Percentiles rank a stretch among this genome's conserved stretches.
These are phyloP conservation scores for Ottelia alismoides DNA, from an alignment of 106 monocot genomes.

Conservation along the genomic window DNA sequence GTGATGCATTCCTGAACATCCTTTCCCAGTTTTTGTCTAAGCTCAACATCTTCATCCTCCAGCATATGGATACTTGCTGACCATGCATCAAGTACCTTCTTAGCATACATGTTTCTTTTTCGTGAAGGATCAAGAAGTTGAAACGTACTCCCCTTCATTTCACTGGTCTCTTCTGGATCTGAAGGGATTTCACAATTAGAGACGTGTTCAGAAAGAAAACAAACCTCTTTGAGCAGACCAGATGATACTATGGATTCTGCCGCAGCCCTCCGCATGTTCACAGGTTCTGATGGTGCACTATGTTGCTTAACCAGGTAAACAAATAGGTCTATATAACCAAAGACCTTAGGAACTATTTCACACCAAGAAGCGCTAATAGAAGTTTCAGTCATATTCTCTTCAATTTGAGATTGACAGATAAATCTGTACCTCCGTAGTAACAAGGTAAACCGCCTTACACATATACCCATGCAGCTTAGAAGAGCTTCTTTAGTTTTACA, in stretches of 20 bases:
- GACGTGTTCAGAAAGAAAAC: conserved; percentile 25
- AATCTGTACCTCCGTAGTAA: conserved; percentile 14
- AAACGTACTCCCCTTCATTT: conserved; percentile 1
- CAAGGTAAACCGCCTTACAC: conserved; percentile 41
- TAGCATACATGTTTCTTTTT: conserved; percentile 29
- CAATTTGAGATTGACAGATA: conserved; percentile 4
- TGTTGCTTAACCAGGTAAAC: conserved; percentile 41
- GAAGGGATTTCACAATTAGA: too few species aligned
- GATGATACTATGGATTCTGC: conserved; percentile 74
- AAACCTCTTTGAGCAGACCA: conserved; percentile 49
- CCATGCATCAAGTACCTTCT: conserved; percentile 69
- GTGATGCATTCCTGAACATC: conserved; percentile 46
- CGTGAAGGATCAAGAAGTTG: conserved; percentile 7
- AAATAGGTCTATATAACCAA: conserved; percentile 34
- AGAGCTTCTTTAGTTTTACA: conserved; percentile 60
- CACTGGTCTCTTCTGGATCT: conserved; percentile 7
- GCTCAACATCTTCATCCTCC: conserved; percentile 72
- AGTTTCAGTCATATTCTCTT: conserved; percentile 2
- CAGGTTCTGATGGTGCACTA: conserved; percentile 65
- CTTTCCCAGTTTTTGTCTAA: conserved; percentile 58
- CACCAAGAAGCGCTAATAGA: not conserved
- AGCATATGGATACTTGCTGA: conserved; percentile 59
- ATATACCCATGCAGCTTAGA: conserved; percentile 80
- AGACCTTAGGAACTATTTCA: conserved; percentile 14
- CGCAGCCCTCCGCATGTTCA: conserved; percentile 74